Evolutionary conservation across 129 eudicot species (phyloP), one percentile per base, ranked within the genome.

Genomic region (Chrysanthemum seticuspe): DNA sequence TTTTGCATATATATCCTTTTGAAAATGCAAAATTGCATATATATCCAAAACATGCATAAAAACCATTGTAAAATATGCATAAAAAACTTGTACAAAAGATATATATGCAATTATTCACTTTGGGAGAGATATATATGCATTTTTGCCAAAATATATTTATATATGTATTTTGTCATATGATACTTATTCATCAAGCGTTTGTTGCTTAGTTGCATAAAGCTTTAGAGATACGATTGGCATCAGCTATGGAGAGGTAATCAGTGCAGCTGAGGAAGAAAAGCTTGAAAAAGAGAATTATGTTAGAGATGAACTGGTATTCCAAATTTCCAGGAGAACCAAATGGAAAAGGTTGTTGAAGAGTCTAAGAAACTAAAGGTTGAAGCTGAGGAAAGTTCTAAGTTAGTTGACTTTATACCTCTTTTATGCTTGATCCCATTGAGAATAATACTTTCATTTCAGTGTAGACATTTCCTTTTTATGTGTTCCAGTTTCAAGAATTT

Each of bases 301-400:
- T 0, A 74, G 47, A 13, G 77, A 65, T 58, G 78, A 56, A 15
- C 96, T 94, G 59, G 79, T 74, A 23, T 67, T 78, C n/a, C 25
- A 23, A 1, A 23, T 23, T 23, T 23, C 25, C 93, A 90, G 71
- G 87, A 94, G 77, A 73, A 60, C 14, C 75, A 74, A 10, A 90
- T 90, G 97, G 91, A 87, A 57, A 79, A 81, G 73, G 91, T 90
- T 14, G 93, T 83, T 59, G 77, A 88, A 75, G 93, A 94, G 67
- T 81, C 93, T 0, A 83, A 83, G 40, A 77, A 75, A 51, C 79
- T 90, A 76, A 82, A 79, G 76, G 70, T 84, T 62, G 89, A 80
- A 81, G 92, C 93, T 16, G 98, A 90, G 76, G 98, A 90, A 74
- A 90, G 90, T 78, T 81, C 96, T 18, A 94, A 90, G 88, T 97